phyloP scores from a whole-genome alignment of 768 basidiomycete genomes.

The Pisolithus microcarpus region DNA sequence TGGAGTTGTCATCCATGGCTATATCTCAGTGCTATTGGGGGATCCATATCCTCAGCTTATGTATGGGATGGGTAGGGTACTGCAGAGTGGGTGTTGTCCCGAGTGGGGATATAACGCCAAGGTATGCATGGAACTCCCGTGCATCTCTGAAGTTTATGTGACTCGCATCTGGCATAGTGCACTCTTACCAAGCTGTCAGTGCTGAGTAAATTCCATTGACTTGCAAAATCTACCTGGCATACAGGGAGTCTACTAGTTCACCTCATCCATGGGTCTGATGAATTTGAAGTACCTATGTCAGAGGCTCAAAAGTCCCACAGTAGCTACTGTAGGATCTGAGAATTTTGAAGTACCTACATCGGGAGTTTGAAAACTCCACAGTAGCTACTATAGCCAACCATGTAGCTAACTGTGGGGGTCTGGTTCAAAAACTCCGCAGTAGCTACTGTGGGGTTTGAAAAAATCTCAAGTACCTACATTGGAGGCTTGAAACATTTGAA shows the following conservation, averaged over 20 bases:
- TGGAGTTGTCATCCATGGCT: slow-evolving; percentile 79
- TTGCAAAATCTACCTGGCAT: slow-evolving; percentile 53
- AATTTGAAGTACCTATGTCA: too few species aligned
- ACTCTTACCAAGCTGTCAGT: slow-evolving; percentile 70
- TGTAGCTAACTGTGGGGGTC: too few species aligned
- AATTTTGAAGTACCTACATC: too few species aligned
- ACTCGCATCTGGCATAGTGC: slow-evolving; percentile 42
- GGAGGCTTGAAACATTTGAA: too few species aligned
- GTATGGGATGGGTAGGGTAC: slow-evolving; percentile 58
- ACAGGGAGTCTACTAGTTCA: slow-evolving; percentile 54
- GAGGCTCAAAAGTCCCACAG: too few species aligned
- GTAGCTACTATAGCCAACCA: too few species aligned
- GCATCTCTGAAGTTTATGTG: not conserved
- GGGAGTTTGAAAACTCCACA: too few species aligned
- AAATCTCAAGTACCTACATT: too few species aligned
- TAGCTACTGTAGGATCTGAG: too few species aligned
- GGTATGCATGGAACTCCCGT: slow-evolving; percentile 33
- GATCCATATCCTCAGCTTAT: slow-evolving; percentile 78
- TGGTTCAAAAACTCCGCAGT: too few species aligned
- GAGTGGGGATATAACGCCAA: slow-evolving; percentile 94
- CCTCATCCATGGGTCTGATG: slow-evolving; percentile 36
- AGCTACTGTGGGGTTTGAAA: too few species aligned
- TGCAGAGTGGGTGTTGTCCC: slow-evolving; percentile 72
- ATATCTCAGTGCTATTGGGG: slow-evolving; percentile 85
- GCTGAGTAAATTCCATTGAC: slow-evolving; percentile 33